Percentiles rank a stretch among this genome's conserved stretches.
Evolutionary conservation across 2,329 filamentous ascomycete genomes (phyloP).

Genomic region (Diplocarpon mali): DNA sequence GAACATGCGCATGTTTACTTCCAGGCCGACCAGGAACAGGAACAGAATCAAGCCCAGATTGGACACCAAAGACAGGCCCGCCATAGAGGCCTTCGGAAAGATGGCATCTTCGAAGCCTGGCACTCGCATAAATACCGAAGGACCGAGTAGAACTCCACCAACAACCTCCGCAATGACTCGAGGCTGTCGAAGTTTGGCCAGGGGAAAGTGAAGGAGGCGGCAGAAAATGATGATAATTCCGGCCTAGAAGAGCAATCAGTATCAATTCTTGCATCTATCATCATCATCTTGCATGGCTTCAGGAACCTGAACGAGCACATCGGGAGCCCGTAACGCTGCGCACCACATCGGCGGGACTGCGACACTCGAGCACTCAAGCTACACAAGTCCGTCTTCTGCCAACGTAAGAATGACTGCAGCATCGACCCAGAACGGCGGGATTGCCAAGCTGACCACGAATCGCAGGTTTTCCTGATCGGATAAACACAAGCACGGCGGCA

Average conservation of each 20-base stretch:
- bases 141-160: conserved; percentile 74
- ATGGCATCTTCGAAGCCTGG: conserved; percentile 67
- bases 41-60: conserved; percentile 79
- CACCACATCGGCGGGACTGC: not conserved
- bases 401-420: not conserved
- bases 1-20: conserved; percentile 73
- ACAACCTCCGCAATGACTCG: conserved; percentile 78
- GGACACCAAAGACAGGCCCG: conserved; percentile 64
- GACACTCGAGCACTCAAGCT: conserved; percentile 2
- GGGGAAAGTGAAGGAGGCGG: conserved; percentile 62
- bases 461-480: not conserved
- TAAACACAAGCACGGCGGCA: not conserved
- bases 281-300: too few species aligned
- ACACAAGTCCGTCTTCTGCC: conserved; percentile 1
- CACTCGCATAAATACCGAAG: conserved; percentile 79
- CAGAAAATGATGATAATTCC: conserved; percentile 66
- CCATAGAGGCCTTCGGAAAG: conserved; percentile 66
- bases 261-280: too few species aligned
- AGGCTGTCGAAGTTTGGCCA: conserved; percentile 67
- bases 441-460: not conserved
- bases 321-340: not conserved
- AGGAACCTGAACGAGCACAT: not conserved
- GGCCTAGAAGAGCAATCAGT: conserved; percentile 35
- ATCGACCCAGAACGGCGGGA: conserved; percentile 1
- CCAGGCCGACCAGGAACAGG: conserved; percentile 77